These are phyloP conservation scores for Jimgerdemannia lactiflua DNA, from an alignment of 192 early-diverging fungal species.

Conservation along the genomic window DNA sequence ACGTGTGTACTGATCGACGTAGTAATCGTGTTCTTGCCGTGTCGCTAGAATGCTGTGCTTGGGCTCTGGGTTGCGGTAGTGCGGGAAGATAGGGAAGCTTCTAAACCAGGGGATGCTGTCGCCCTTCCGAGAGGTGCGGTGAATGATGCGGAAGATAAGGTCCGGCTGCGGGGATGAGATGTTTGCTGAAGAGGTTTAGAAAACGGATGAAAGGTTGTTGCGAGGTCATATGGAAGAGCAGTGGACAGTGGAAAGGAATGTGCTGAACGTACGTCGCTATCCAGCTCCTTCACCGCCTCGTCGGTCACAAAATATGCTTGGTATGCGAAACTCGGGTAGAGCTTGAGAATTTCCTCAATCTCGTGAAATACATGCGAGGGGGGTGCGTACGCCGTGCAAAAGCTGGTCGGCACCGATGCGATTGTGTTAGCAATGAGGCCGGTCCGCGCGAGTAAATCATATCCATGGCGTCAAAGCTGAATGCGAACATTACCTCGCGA, in stretches of 20 bases:
- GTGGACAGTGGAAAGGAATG: not conserved
- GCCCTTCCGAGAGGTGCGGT: not conserved
- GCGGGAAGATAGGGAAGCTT: not conserved
- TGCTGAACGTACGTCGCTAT: not conserved
- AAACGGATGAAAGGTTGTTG: too few species aligned
- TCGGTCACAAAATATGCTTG: slow-evolving; percentile 20
- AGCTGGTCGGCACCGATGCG: not conserved
- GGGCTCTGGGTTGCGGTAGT: not conserved
- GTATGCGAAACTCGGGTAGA: slow-evolving; percentile 49
- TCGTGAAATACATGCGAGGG: slow-evolving; percentile 25
- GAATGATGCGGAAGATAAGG: not conserved
- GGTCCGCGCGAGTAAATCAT: not conserved
- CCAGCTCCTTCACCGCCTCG: not conserved
- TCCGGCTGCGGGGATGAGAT: not conserved
- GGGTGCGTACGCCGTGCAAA: slow-evolving; percentile 53
- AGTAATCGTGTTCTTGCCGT: slow-evolving; percentile 30
- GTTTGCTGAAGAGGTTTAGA: not conserved
- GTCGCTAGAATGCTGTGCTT: not conserved
- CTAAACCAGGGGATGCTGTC: not conserved
- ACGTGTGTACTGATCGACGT: slow-evolving; percentile 35
- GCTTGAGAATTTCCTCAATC: slow-evolving; percentile 42
- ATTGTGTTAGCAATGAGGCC: not conserved
- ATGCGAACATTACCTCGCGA: slow-evolving; percentile 19
- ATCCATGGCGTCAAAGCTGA: too few species aligned
- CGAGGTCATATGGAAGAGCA: too few species aligned